Evolutionary conservation across 345 rosid species (phyloP), one percentile per base, ranked within the genome.

Genomic region (Excoecaria cochinchinensis): DNA sequence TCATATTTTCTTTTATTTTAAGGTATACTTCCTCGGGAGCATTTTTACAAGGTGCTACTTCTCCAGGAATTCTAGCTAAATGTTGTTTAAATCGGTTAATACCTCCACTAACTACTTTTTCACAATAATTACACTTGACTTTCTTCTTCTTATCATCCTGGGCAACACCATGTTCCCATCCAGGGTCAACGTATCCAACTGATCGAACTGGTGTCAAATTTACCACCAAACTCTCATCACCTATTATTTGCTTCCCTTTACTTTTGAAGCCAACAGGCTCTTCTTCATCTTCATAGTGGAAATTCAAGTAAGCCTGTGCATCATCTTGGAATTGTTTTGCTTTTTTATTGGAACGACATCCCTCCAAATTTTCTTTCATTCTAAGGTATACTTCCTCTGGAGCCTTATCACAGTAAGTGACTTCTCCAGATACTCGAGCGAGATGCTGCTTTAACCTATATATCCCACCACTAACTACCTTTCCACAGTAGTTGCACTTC

Each of bases 21-120:
- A 77, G 84, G 80, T 84, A 91, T 48, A 88, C 91, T 69, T 90
- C 94, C 82, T 91, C 94, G 31, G 92, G 90, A 58, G 91, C 92
- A 56, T 77, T 81, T 74, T 90, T 87, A 79, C 97, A 91, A 8
- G 80, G 83, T 15, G 94, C 89, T 25, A 91, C 92, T 82, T 91
- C 97, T 50, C 94, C 97, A 67, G 94, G 94, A 76, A 90, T 91
- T 79, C 92, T 90, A 19, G 97, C 97, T 6, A 91, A 85, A 67
- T 70, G 73, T 38, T 90, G 94, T 78, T 91, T 91, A 74, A 91
- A 91, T 51, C 97, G 87, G 70, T 91, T 91, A 39, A 90, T 91
- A 74, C 94, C 92, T 38, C 97, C 97, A 78, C 90, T 90, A 74
- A 90, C 88, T 64, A 83, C 73, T 74, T 86, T 88, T 53, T 87